Evolutionary conservation across 352 stramenopile genomes (phyloP).

Genomic region (Halophytophthora polymorphica): DNA sequence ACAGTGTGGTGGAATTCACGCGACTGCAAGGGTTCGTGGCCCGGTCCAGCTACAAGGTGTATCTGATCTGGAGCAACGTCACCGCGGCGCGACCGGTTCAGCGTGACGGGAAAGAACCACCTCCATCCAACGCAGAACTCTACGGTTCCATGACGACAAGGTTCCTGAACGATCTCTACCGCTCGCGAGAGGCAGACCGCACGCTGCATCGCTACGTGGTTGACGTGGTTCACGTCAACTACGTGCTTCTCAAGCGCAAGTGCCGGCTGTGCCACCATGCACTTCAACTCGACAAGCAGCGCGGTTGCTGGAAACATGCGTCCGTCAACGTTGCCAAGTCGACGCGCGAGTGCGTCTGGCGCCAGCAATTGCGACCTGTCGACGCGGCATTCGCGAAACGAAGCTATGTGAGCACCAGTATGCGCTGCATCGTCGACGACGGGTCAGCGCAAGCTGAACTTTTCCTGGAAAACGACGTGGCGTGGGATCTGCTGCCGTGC

Average conservation of each 20-base stretch:
- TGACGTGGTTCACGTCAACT: conserved; percentile 69
- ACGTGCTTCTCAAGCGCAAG: conserved; percentile 70
- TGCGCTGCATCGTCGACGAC: conserved; percentile 73
- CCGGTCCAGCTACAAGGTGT: conserved; percentile 58
- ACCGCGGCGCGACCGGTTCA: conserved; percentile 18
- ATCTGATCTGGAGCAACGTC: conserved; percentile 48
- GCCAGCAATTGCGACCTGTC: conserved; percentile 28
- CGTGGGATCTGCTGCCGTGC: conserved; percentile 68
- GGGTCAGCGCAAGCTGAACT: conserved; percentile 74
- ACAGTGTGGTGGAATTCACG: conserved; percentile 46
- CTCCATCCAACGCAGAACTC: conserved; percentile 27
- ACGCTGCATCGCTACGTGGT: conserved; percentile 57
- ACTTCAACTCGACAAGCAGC: conserved; percentile 41
- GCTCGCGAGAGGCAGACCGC: conserved; percentile 33
- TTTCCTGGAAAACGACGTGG: conserved; percentile 62
- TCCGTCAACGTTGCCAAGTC: conserved; percentile 2
- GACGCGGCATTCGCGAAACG: conserved; percentile 29
- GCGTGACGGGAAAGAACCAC: not conserved
- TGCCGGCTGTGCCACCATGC: conserved; percentile 53
- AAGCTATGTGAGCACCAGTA: conserved; percentile 41
- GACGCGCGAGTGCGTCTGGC: conserved; percentile 16
- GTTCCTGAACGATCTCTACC: conserved; percentile 49
- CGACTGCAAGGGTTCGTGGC: conserved; percentile 56
- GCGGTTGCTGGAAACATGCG: conserved; percentile 40
- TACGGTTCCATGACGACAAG: conserved; percentile 37